A percentile compares a stretch with the other conserved stretches of the same genome.
phyloP scores from a whole-genome alignment of 192 early-diverging fungal species.

The Powellomyces hirtus region DNA sequence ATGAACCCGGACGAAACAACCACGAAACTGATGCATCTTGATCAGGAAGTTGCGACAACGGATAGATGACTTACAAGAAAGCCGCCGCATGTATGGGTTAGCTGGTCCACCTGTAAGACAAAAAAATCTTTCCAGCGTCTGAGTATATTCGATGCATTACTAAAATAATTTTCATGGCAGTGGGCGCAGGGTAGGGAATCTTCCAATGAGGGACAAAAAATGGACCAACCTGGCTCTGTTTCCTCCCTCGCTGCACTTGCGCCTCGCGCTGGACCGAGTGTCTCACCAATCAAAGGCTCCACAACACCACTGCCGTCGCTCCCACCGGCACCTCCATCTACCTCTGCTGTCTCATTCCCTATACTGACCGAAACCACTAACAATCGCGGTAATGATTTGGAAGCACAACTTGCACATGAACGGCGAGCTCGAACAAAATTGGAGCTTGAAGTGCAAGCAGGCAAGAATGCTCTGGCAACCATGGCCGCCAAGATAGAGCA shows the following conservation, averaged over 20 bases:
- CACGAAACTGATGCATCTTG: neutral
- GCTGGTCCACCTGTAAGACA: neutral
- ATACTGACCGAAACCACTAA: neutral
- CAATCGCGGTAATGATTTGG: constrained; percentile 25
- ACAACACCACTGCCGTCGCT: neutral
- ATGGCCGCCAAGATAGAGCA: constrained; percentile 38
- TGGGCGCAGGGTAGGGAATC: neutral
- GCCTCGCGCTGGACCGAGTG: neutral
- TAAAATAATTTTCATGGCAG: too few relatives aligned
- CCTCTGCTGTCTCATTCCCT: neutral
- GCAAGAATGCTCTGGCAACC: constrained; percentile 32
- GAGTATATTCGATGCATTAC: too few relatives aligned
- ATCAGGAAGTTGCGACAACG: neutral
- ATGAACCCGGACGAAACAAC: neutral
- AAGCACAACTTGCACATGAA: constrained; percentile 34
- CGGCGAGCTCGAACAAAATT: constrained; percentile 32
- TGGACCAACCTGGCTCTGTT: neutral
- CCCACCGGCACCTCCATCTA: neutral
- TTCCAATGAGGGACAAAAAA: neutral
- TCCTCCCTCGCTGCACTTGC: neutral
- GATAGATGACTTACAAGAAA: neutral
- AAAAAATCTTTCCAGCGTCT: too few relatives aligned
- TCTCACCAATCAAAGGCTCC: neutral
- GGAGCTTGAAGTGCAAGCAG: constrained; percentile 37
- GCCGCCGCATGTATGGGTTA: neutral